Evolutionary conservation across 148 eudicot genomes (phyloP).

Genomic region (Arctostaphylos glauca): DNA sequence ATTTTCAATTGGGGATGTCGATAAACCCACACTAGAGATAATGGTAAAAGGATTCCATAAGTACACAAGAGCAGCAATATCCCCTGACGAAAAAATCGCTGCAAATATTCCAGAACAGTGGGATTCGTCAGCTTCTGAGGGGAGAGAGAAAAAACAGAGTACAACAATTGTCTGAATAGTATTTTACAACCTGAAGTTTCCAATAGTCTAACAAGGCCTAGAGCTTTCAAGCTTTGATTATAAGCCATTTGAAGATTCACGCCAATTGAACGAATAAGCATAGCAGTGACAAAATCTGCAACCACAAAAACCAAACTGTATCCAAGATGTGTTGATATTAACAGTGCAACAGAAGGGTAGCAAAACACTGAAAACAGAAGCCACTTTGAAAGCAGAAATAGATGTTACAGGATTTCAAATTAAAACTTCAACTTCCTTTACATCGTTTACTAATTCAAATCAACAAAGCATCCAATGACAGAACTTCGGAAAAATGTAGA

Average conservation of each 20-base stretch:
- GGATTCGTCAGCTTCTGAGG: slow-evolving; percentile 25
- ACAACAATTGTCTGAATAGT: background rate
- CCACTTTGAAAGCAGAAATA: background rate
- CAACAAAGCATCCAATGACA: background rate
- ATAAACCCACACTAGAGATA: slow-evolving; percentile 74
- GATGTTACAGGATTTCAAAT: background rate
- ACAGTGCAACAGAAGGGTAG: background rate
- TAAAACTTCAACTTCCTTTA: background rate
- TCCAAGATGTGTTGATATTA: slow-evolving; percentile 59
- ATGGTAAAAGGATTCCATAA: slow-evolving; percentile 96
- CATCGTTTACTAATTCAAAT: background rate
- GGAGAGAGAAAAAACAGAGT: background rate
- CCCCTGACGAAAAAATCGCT: slow-evolving; percentile 67
- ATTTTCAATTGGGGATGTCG: slow-evolving; percentile 84
- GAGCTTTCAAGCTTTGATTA: slow-evolving; percentile 47
- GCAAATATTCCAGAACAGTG: slow-evolving; percentile 20
- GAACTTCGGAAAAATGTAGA: background rate
- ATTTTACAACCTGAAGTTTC: slow-evolving; percentile 40
- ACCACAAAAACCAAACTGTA: slow-evolving; percentile 91
- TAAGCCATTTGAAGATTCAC: slow-evolving; percentile 55
- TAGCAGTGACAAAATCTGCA: slow-evolving; percentile 84
- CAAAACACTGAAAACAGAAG: background rate
- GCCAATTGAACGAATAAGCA: slow-evolving; percentile 84
- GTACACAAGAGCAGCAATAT: slow-evolving; percentile 86
- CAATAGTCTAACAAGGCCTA: slow-evolving; percentile 43